Percentiles rank a stretch among this genome's conserved stretches.
Conservation (phyloP, 495 filamentous ascomycete species). For the Aspergillus diversus region DNA sequence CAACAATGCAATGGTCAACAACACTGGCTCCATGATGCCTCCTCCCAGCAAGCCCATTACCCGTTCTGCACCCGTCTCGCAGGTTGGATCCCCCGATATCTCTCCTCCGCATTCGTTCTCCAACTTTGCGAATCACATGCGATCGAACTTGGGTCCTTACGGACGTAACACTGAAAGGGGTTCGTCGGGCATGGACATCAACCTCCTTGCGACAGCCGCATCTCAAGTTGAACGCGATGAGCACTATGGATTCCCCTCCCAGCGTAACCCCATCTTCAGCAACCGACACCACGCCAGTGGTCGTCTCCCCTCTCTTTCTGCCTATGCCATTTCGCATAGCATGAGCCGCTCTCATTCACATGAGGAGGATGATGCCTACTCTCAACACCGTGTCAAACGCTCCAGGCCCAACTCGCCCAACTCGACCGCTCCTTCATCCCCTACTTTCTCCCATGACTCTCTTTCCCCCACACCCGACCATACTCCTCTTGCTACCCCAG, state of each 20-base stretch:
- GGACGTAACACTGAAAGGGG: conserved; percentile 54
- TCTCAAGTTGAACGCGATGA: conserved; percentile 85
- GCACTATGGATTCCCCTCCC: conserved; percentile 48
- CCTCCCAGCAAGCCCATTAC: conserved; percentile 73
- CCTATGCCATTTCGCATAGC: conserved; percentile 75
- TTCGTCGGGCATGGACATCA: conserved; percentile 73
- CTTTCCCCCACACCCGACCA: conserved; percentile 95
- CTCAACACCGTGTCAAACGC: conserved; percentile 72
- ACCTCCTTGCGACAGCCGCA: conserved; percentile 87
- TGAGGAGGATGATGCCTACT: conserved; percentile 76
- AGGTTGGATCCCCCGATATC: conserved; percentile 89
- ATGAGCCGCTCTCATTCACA: conserved; percentile 94
- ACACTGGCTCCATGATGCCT: conserved; percentile 67
- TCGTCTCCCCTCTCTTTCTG: conserved; percentile 75
- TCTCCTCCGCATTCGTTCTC: conserved; percentile 92
- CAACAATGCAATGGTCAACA: conserved; percentile 54
- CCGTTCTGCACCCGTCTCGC: conserved; percentile 86
- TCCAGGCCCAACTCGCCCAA: conserved; percentile 91
- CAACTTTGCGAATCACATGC: conserved; percentile 69
- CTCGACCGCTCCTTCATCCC: conserved; percentile 93
- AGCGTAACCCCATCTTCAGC: conserved; percentile 52
- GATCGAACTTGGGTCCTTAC: conserved; percentile 67
- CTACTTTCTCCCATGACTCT: conserved; percentile 97
- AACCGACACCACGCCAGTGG: conserved; percentile 63
- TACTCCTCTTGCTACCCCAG: conserved; percentile 92